Percentiles rank a stretch among this genome's conserved stretches.
These are phyloP conservation scores for Aristolochia fimbriata DNA, from an alignment of 164 flowering plant species.

Conservation along the genomic window DNA sequence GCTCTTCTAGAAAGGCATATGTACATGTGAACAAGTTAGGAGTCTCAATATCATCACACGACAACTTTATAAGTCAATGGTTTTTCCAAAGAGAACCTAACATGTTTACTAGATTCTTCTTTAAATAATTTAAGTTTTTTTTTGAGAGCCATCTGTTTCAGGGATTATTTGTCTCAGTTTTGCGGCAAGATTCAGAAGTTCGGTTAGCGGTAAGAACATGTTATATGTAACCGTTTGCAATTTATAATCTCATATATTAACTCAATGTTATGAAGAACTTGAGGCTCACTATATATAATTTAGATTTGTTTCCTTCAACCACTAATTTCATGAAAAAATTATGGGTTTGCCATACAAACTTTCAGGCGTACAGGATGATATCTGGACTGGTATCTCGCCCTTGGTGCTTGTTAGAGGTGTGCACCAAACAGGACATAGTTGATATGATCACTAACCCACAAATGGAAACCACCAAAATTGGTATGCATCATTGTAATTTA, in stretches of 20 bases:
- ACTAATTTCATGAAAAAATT: background rate
- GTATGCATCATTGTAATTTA: conserved; percentile 18
- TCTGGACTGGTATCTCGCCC: conserved; percentile 64
- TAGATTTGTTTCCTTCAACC: background rate
- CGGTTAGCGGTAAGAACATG: conserved; percentile 87
- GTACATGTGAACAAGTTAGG: too few relatives aligned
- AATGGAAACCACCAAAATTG: conserved; percentile 63
- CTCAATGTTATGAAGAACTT: background rate
- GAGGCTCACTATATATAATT: background rate
- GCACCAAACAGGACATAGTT: conserved; percentile 74
- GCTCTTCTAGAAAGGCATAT: too few relatives aligned
- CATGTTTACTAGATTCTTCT: too few relatives aligned
- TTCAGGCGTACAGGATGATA: conserved; percentile 74
- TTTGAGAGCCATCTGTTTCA: conserved; percentile 13
- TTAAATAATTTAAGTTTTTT: too few relatives aligned
- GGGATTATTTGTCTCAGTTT: conserved; percentile 68
- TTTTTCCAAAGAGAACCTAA: background rate
- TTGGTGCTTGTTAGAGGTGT: conserved; percentile 80
- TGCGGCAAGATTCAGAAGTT: conserved; percentile 67
- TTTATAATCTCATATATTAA: background rate
- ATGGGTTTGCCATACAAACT: background rate
- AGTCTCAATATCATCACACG: too few relatives aligned
- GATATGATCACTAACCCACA: conserved; percentile 45
- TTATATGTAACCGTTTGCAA: background rate
- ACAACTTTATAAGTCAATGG: too few relatives aligned